These are phyloP conservation scores for Solanum gracilifrons DNA, from an alignment of 257 asterid species.

Conservation along the genomic window DNA sequence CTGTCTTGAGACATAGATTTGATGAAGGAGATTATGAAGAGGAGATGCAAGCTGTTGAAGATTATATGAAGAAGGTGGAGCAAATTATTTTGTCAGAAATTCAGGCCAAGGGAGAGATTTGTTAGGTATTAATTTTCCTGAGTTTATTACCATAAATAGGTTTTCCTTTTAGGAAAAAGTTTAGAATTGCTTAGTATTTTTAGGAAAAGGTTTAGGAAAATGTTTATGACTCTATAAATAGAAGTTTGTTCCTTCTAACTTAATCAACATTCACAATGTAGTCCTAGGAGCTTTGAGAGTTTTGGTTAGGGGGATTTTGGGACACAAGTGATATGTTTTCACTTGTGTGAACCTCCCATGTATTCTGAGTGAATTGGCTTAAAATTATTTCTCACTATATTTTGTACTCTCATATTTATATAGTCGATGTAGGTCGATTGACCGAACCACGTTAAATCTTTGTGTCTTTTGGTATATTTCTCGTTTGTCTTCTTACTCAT, in stretches of 20 bases:
- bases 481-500: too few species aligned
- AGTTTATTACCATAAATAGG: background rate
- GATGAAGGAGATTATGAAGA: background rate
- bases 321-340: background rate
- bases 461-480: too few species aligned
- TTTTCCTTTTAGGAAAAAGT: background rate
- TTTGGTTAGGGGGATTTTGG: background rate
- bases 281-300: background rate
- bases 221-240: background rate
- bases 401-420: too few species aligned
- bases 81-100: background rate
- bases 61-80: background rate
- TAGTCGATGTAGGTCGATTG: too few species aligned
- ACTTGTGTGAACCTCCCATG: background rate
- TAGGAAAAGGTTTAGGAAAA: background rate
- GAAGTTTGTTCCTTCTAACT: background rate
- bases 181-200: background rate
- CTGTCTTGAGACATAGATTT: background rate
- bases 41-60: background rate
- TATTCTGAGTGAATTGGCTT: too few species aligned
- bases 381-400: too few species aligned
- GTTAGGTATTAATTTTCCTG: too few species aligned
- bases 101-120: background rate
- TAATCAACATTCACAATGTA: background rate
- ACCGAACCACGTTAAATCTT: too few species aligned